Evolutionary conservation across 2,329 filamentous ascomycete genomes (phyloP).

Genomic region (Diaporthe sp.): DNA sequence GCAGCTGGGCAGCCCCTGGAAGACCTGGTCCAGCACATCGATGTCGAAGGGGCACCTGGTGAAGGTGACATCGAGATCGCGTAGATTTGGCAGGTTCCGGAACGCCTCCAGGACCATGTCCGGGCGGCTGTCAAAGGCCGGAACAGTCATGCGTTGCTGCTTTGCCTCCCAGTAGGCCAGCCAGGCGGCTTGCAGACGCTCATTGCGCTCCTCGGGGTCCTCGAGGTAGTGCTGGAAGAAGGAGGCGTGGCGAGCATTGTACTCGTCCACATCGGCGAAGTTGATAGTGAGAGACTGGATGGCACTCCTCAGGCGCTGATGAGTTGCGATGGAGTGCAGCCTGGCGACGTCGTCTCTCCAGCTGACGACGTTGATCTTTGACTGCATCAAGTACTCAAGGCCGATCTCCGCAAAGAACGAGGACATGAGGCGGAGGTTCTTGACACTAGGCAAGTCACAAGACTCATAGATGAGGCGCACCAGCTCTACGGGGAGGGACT

Average conservation of each 20-base stretch:
- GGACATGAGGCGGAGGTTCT: constrained; percentile 56
- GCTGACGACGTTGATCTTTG: constrained; percentile 57
- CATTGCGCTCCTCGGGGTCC: constrained; percentile 53
- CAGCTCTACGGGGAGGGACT: constrained; percentile 55
- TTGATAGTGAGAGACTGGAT: constrained; percentile 62
- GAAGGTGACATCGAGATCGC: constrained; percentile 57
- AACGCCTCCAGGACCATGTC: constrained; percentile 55
- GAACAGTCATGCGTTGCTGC: constrained; percentile 50
- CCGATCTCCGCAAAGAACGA: constrained; percentile 56
- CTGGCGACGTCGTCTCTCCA: constrained; percentile 61
- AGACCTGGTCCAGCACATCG: constrained; percentile 53
- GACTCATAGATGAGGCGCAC: constrained; percentile 58
- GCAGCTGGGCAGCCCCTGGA: constrained; percentile 53
- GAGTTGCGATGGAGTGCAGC: constrained; percentile 58
- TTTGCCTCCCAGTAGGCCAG: constrained; percentile 54
- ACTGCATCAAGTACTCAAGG: constrained; percentile 57
- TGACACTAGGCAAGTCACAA: constrained; percentile 56
- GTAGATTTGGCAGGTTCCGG: constrained; percentile 55
- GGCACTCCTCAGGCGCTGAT: constrained; percentile 56
- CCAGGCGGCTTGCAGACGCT: constrained; percentile 53
- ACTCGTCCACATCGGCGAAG: constrained; percentile 58
- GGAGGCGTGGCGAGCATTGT: constrained; percentile 53
- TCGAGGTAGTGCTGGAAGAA: constrained; percentile 54
- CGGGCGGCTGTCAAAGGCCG: constrained; percentile 53
- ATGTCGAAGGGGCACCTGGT: constrained; percentile 56